phyloP scores from a whole-genome alignment of 495 filamentous ascomycete genomes.

The Penicillium antarcticum region DNA sequence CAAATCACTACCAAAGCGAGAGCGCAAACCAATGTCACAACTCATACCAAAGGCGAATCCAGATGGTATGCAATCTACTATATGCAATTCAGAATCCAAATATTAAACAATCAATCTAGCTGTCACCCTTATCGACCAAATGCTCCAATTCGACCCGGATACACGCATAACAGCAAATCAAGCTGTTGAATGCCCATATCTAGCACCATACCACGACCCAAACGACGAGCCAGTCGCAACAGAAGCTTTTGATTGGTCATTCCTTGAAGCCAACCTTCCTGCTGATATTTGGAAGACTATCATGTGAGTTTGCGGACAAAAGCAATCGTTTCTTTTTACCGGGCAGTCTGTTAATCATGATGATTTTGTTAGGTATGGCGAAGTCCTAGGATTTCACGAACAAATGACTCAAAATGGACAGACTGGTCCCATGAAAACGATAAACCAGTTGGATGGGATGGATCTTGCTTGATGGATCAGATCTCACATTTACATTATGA shows the following conservation, averaged over 20 bases:
- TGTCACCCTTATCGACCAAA: conserved; percentile 83
- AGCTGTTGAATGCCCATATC: conserved; percentile 81
- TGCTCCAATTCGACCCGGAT: conserved; percentile 94
- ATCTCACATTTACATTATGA: background rate
- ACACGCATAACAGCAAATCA: conserved; percentile 79
- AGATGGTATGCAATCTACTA: conserved; percentile 55
- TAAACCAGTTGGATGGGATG: conserved; percentile 10
- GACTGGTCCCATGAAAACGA: background rate
- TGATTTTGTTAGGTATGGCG: conserved; percentile 72
- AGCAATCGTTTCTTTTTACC: background rate
- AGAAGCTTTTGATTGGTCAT: conserved; percentile 97
- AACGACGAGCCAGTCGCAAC: conserved; percentile 90
- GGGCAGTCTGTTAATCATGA: conserved; percentile 1
- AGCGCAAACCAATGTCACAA: conserved; percentile 78
- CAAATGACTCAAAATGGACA: background rate
- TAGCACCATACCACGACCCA: conserved; percentile 94
- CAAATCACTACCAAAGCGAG: conserved; percentile 86
- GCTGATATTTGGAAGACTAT: conserved; percentile 99
- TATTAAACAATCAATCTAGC: conserved; percentile 47
- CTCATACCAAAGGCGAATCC: conserved; percentile 90
- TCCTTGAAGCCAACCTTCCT: conserved; percentile 93
- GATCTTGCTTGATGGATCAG: conserved; percentile 10
- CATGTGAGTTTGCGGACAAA: conserved; percentile 62
- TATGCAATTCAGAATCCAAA: background rate
- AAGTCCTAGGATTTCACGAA: conserved; percentile 97